phyloP scores from a whole-genome alignment of 208 protist species.

The Crithidia mellificae region DNA sequence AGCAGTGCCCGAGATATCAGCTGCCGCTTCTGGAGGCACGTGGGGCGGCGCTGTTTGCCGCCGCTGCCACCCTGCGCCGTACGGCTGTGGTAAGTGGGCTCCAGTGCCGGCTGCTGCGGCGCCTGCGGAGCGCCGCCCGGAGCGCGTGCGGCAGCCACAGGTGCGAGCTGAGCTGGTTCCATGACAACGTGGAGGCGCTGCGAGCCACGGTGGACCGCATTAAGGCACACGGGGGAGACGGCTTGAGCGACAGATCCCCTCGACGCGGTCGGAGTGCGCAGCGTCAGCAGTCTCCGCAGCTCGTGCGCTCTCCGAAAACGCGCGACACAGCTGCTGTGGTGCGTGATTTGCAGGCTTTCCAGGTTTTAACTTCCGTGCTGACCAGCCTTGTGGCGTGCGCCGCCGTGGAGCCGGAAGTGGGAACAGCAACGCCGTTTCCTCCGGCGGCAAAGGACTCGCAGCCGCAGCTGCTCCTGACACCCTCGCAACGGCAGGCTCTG shows the following conservation, averaged over 20 bases:
- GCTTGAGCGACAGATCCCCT: neutral
- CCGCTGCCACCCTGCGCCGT: slow-evolving; percentile 36
- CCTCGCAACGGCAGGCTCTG: slow-evolving; percentile 30
- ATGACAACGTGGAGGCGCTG: slow-evolving; percentile 13
- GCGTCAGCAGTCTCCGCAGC: neutral
- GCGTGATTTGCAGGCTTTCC: slow-evolving; percentile 36
- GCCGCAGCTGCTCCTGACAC: neutral
- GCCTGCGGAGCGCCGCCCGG: slow-evolving; percentile 27
- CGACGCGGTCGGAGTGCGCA: neutral
- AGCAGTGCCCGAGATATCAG: slow-evolving; percentile 21
- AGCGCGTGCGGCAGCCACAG: slow-evolving; percentile 15
- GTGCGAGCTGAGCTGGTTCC: slow-evolving; percentile 16
- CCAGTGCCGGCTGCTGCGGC: slow-evolving; percentile 61
- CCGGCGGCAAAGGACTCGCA: neutral
- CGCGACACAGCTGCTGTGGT: slow-evolving; percentile 8
- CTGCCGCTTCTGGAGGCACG: slow-evolving; percentile 10
- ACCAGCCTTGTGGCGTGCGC: slow-evolving; percentile 41
- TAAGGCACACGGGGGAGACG: neutral
- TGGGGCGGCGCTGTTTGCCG: slow-evolving; percentile 47
- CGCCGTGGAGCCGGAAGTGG: neutral
- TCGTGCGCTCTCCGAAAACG: neutral
- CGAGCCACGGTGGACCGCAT: slow-evolving; percentile 9
- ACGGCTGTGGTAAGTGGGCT: slow-evolving; percentile 54
- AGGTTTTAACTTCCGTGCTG: slow-evolving; percentile 48
- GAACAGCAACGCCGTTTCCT: neutral